Percentiles rank a stretch among this genome's conserved stretches.
Evolutionary conservation across 2,329 filamentous ascomycete genomes (phyloP).

Genomic region (Cyclaneusma minus): DNA sequence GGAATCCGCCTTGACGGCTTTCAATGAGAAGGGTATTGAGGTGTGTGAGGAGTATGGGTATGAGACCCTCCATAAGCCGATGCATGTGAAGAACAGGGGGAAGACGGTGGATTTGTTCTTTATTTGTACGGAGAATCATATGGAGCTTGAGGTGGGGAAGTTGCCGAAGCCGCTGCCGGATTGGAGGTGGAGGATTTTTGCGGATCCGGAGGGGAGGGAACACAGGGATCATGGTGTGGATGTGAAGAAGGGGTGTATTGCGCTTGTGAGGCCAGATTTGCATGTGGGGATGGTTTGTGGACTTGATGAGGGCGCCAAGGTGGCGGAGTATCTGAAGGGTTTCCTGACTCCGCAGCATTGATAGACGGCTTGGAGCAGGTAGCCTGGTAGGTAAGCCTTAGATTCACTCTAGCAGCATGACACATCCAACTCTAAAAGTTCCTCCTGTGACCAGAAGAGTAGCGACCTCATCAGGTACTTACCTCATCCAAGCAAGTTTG

Average conservation of each 20-base stretch:
- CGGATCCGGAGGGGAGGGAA: constrained; percentile 31
- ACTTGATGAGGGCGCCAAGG: too few relatives aligned
- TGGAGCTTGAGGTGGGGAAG: constrained; percentile 32
- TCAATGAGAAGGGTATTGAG: constrained; percentile 35
- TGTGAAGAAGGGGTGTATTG: constrained; percentile 34
- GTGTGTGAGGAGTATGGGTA: too few relatives aligned
- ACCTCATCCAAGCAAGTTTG: too few relatives aligned
- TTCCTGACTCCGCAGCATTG: too few relatives aligned
- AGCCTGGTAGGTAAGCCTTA: too few relatives aligned
- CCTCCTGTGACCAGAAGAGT: too few relatives aligned
- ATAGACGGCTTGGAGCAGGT: too few relatives aligned
- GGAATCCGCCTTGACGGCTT: constrained; percentile 23
- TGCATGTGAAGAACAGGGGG: constrained; percentile 27
- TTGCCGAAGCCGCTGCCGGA: constrained; percentile 30
- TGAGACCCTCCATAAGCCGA: constrained; percentile 42
- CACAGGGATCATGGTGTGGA: constrained; percentile 46
- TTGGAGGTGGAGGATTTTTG: constrained; percentile 38
- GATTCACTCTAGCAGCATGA: too few relatives aligned
- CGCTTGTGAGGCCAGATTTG: constrained; percentile 51
- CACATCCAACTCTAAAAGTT: too few relatives aligned
- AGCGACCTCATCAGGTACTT: too few relatives aligned
- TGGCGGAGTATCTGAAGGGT: too few relatives aligned
- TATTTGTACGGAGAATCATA: too few relatives aligned
- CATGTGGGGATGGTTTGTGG: constrained; percentile 33
- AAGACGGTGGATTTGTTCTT: constrained; percentile 33